These are phyloP conservation scores for Candida glaebosa DNA, from an alignment of 805 yeast species.

Conservation along the genomic window DNA sequence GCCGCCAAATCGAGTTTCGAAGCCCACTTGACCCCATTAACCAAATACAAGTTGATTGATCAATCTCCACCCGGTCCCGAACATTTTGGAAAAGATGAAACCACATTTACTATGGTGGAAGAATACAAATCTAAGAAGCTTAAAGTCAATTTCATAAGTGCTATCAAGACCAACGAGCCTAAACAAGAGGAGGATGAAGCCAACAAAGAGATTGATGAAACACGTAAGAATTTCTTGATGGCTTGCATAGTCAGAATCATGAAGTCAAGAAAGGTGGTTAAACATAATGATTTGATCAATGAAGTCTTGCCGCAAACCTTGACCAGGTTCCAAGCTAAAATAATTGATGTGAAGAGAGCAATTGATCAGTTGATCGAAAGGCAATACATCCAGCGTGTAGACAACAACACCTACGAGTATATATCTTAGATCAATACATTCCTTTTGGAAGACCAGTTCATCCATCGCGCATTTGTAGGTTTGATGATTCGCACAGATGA, in stretches of 20 bases:
- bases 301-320: constrained; percentile 87
- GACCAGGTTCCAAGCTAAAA: constrained; percentile 78
- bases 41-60: constrained; percentile 69
- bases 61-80: constrained; percentile 64
- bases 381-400: constrained; percentile 78
- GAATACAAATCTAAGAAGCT: constrained; percentile 85
- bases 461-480: too few relatives aligned
- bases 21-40: constrained; percentile 74
- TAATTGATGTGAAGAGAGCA: constrained; percentile 81
- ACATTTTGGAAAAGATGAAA: constrained; percentile 39
- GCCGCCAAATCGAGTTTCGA: constrained; percentile 63
- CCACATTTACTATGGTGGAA: constrained; percentile 64
- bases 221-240: constrained; percentile 78
- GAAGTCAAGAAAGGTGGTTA: constrained; percentile 84
- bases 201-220: constrained; percentile 78
- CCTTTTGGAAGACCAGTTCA: too few relatives aligned
- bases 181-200: constrained; percentile 71
- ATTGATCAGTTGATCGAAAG: constrained; percentile 82
- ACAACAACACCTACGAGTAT: constrained; percentile 73
- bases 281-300: constrained; percentile 76
- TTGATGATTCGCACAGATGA: not conserved
- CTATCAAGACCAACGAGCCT: constrained; percentile 52
- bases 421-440: constrained; percentile 49
- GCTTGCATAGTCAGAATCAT: constrained; percentile 95
- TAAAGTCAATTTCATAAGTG: constrained; percentile 72